phyloP scores from a whole-genome alignment of 345 rosid genomes.

The Rhodamnia argentea region DNA sequence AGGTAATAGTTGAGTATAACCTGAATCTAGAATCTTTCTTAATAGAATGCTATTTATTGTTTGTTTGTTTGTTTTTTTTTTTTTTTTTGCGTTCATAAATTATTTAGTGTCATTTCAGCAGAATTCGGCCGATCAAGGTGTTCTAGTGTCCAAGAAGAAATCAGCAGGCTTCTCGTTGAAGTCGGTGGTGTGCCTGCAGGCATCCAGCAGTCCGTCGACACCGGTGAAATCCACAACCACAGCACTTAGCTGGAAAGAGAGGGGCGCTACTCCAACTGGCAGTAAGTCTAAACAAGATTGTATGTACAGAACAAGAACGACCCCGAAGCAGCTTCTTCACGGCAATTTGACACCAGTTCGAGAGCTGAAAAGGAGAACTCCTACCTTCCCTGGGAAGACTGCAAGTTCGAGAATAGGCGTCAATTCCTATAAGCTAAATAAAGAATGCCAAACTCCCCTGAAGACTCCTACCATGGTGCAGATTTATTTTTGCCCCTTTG shows the following conservation, averaged over 20 bases:
- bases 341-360: slow-evolving; percentile 9
- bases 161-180: slow-evolving; percentile 7
- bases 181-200: background rate
- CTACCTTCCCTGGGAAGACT: background rate
- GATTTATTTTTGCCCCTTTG: background rate
- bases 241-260: slow-evolving; percentile 9
- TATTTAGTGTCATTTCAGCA: background rate
- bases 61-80: too few relatives aligned
- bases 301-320: slow-evolving; percentile 1
- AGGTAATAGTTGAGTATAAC: background rate
- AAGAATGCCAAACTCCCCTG: slow-evolving; percentile 52
- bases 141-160: slow-evolving; percentile 13
- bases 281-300: background rate
- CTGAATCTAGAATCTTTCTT: background rate
- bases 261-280: background rate
- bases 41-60: background rate
- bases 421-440: slow-evolving; percentile 18
- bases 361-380: background rate
- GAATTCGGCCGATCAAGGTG: background rate
- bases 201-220: slow-evolving; percentile 6
- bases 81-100: background rate
- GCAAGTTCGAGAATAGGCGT: background rate
- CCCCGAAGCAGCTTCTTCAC: slow-evolving; percentile 16
- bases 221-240: slow-evolving; percentile 10
- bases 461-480: slow-evolving; percentile 49